These are phyloP conservation scores for Eucalyptus sideroxylon DNA, from an alignment of 345 rosid species.

Conservation along the genomic window DNA sequence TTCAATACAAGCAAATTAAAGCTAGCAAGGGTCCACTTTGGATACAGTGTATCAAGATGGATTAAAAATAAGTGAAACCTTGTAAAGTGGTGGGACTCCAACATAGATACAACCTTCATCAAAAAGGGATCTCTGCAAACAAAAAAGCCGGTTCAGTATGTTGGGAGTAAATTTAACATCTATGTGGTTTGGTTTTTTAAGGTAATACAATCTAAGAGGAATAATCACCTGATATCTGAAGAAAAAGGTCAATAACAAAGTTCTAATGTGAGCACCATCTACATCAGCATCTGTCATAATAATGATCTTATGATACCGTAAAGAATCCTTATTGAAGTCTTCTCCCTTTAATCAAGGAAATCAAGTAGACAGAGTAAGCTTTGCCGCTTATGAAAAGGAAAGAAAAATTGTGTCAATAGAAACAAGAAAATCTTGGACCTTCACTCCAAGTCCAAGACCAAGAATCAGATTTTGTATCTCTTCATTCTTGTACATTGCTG, in stretches of 20 bases:
- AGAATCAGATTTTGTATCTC: slow-evolving; percentile 95
- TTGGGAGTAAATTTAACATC: neutral
- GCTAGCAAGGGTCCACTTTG: neutral
- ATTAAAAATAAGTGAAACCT: slow-evolving; percentile 30
- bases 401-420: neutral
- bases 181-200: neutral
- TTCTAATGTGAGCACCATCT: slow-evolving; percentile 98
- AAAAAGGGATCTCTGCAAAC: slow-evolving; percentile 69
- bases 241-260: slow-evolving; percentile 89
- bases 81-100: slow-evolving; percentile 97
- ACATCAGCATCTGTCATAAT: slow-evolving; percentile 99
- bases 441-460: slow-evolving; percentile 95
- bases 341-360: slow-evolving; percentile 56
- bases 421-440: slow-evolving; percentile 28
- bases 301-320: slow-evolving; percentile 93
- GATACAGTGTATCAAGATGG: neutral
- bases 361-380: neutral
- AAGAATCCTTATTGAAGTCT: slow-evolving; percentile 70
- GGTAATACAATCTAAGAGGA: neutral
- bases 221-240: slow-evolving; percentile 85
- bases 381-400: neutral
- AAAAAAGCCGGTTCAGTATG: neutral
- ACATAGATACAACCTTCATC: slow-evolving; percentile 92
- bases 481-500: slow-evolving; percentile 97
- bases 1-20: slow-evolving; percentile 7